Evolutionary conservation across 2,329 filamentous ascomycete genomes (phyloP), one percentile per base, ranked within the genome.

Genomic region (Colletotrichum spinosum): DNA sequence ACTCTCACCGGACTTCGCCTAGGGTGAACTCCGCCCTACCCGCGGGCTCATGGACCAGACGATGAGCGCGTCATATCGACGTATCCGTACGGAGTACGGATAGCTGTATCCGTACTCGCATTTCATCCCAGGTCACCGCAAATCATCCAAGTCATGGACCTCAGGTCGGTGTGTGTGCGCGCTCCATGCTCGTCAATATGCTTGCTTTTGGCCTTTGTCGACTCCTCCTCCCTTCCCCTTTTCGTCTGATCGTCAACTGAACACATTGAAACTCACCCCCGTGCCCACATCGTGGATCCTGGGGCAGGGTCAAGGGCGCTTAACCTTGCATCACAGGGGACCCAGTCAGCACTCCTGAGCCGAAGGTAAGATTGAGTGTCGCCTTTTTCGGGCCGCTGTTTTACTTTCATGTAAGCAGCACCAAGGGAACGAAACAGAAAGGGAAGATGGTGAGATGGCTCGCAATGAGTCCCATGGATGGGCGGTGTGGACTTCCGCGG

Each of bases 271-370:
- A 65, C 46, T 51, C 37, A 61, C 44, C 56, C 57, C 56, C 61
- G 51, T 61, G 51, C 39, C 62, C 62, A 65, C 62, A 44, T 46
- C 51, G 51, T 61, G 62, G 62, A 56, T 65, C 57, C 39, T 35
- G 10, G 10, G 11, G 46, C 57, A 61, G 62, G 62, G 62, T 65
- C 57, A 61, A 51, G 62, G 57, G 62, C 57, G 62, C 62, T 55
- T 61, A 61, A 52, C 17, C 62, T 45, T 54, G 50, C 51, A 17
- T n/a, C 35, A 17, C 25, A 34, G 49, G 15, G 62, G 57, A 51
- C 55, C 60, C 46, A 41, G 48, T 59, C 56, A 52, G 49, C 56
- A 25, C 56, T 53, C 56, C 56, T 59, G 56, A 38, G 48, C 56
- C 37, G 55, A 25, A 25, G 25, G 25, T 49, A 39, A 37, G 55